Conservation (phyloP, 805 yeast species). For the Saturnispora sanitii region DNA sequence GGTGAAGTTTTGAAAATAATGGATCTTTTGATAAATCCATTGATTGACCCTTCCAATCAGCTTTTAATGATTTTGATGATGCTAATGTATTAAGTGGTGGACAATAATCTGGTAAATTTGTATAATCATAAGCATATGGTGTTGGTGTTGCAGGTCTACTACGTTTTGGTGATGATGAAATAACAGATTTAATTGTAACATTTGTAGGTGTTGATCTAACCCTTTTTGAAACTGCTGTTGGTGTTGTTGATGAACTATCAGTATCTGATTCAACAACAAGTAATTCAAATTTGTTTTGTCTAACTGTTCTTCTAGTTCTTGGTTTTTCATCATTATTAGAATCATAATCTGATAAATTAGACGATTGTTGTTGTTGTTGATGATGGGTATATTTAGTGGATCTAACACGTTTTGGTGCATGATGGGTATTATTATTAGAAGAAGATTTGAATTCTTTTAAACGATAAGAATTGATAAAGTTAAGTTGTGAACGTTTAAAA, state of each 20-base stretch:
- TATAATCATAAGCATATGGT: slow-evolving; percentile 51
- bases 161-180: slow-evolving; percentile 11
- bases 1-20: slow-evolving; percentile 62
- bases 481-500: slow-evolving; percentile 39
- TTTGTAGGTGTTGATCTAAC: background rate
- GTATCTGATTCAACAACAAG: slow-evolving; percentile 23
- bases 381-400: slow-evolving; percentile 17
- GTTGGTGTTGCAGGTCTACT: slow-evolving; percentile 30
- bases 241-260: slow-evolving; percentile 24
- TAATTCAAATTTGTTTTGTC: slow-evolving; percentile 21
- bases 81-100: slow-evolving; percentile 56
- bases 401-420: too few relatives aligned
- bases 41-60: slow-evolving; percentile 98
- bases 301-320: slow-evolving; percentile 48
- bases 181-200: background rate
- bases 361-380: too few relatives aligned
- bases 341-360: slow-evolving; percentile 28
- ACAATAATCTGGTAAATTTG: slow-evolving; percentile 70
- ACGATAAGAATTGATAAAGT: slow-evolving; percentile 45
- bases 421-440: too few relatives aligned
- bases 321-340: slow-evolving; percentile 37
- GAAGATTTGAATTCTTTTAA: slow-evolving; percentile 16
- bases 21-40: slow-evolving; percentile 84
- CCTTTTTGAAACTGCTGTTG: slow-evolving; percentile 17
- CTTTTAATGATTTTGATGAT: slow-evolving; percentile 64